phyloP scores from a whole-genome alignment of 1,284 basidiomycete species.

The Heterobasidion occidentale region DNA sequence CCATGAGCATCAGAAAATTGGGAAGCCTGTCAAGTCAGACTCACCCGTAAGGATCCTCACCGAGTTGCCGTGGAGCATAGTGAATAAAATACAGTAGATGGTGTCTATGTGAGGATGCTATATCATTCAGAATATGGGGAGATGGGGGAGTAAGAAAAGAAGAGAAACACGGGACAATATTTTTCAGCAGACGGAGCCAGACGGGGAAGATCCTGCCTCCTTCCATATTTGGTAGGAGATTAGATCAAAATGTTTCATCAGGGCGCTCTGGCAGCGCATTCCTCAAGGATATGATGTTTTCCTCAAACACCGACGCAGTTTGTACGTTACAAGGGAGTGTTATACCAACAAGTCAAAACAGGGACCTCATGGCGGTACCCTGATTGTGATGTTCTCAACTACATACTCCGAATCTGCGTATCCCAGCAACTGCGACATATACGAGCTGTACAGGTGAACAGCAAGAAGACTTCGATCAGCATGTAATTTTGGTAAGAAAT shows the following conservation, averaged over 20 bases:
- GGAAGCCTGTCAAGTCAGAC: conserved; percentile 19
- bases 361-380: conserved; percentile 25
- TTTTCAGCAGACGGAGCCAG: no score
- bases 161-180: no score
- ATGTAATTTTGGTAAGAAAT: background rate
- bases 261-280: no score
- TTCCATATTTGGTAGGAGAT: no score
- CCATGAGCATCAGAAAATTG: conserved; percentile 10
- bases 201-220: no score
- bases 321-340: background rate
- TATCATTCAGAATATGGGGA: background rate
- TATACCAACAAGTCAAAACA: background rate
- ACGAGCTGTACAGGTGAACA: conserved; percentile 46
- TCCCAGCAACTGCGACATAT: conserved; percentile 76
- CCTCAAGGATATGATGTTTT: no score
- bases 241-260: no score
- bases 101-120: background rate
- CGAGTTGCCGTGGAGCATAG: conserved; percentile 87
- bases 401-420: conserved; percentile 97
- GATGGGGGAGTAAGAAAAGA: background rate
- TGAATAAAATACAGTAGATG: conserved; percentile 6
- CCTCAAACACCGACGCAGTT: no score
- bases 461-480: background rate
- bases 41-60: conserved; percentile 88
- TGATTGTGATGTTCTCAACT: conserved; percentile 85